Evolutionary conservation across 1,139 yeast genomes (phyloP), one percentile per base, ranked within the genome.

Genomic region (Geotrichum histeridarum): DNA sequence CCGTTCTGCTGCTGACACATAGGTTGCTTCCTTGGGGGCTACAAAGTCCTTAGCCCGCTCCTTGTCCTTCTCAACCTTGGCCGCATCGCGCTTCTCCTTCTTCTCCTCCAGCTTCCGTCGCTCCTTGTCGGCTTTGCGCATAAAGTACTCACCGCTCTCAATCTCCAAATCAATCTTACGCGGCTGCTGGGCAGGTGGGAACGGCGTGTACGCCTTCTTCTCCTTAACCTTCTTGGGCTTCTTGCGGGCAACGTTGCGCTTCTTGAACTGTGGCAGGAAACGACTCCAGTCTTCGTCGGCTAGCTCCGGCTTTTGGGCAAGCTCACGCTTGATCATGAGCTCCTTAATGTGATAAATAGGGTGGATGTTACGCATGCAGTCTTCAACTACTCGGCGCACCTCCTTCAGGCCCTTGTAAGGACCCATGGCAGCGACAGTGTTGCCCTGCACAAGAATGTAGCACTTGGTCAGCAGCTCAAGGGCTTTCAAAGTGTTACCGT

Each of bases 121-220:
- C 59, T 82, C 86, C 76, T 86, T 87, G 64, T 91, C 96, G 64
- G 76, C 80, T 74, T 88, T 86, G 57, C 89, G 88, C 73, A 93
- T 78, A 81, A 93, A 93, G 75, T 89, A 93, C 71, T 94, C 99
- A 81, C 99, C 99, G 76, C 95, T 84, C 73, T 93, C 99, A 73
- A 94, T 90, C 74, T 91, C 95, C 69, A 91, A 76, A 81, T 94
- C 99, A 72, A 94, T 78, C 86, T 93, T 91, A 77, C 99, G 85
- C 67, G 98, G 99, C 63, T 82, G 81, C 73, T 89, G 99, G 56
- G 89, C 88, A 63, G 99, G 99, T 73, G 99, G 99, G 90, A 94
- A 94, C 67, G 99, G 99, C 35, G 99, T 93, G 80, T 93, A 93
- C 2, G 82, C 84, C 73, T 84, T 89, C 86, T 86, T 86, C 70